Evolutionary conservation across 2,329 filamentous ascomycete genomes (phyloP).

Genomic region (Aspergillus arachidicola): DNA sequence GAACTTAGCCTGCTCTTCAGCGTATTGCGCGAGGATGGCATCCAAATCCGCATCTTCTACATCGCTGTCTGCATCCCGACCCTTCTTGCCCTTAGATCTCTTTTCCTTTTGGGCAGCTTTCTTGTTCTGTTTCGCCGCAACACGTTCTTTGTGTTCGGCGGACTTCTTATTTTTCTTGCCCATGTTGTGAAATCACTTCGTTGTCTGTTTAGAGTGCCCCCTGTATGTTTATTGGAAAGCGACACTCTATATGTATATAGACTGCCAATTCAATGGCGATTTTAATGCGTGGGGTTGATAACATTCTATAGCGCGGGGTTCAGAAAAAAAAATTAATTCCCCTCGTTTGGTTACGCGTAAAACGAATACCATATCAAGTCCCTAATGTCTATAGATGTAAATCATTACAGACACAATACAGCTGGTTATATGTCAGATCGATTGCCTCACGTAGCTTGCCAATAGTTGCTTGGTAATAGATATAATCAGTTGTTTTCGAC

Average conservation of each 20-base stretch:
- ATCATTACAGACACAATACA: too few species aligned
- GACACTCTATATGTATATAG: background rate
- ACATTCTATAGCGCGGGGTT: conserved; percentile 9
- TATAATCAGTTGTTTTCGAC: background rate
- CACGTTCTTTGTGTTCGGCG: conserved; percentile 59
- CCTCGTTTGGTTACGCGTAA: conserved; percentile 8
- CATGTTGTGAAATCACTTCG: conserved; percentile 37
- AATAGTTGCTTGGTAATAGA: background rate
- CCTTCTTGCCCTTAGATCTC: conserved; percentile 69
- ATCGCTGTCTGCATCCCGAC: conserved; percentile 74
- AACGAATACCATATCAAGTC: background rate
- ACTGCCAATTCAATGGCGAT: background rate
- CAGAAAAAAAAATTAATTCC: conserved; percentile 10
- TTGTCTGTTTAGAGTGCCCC: background rate
- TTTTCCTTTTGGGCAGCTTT: conserved; percentile 77
- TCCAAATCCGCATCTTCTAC: conserved; percentile 92
- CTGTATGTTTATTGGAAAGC: background rate
- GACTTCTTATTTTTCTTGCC: conserved; percentile 59
- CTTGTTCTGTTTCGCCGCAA: conserved; percentile 77
- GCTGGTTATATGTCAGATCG: background rate
- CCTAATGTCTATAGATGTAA: background rate
- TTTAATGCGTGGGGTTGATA: conserved; percentile 3
- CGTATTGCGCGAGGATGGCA: conserved; percentile 88
- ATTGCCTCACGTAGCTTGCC: background rate
- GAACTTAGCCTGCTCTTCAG: conserved; percentile 89